These are phyloP conservation scores for Ceratobasidium sp. DNA, from an alignment of 1,284 basidiomycete genomes.

Conservation along the genomic window DNA sequence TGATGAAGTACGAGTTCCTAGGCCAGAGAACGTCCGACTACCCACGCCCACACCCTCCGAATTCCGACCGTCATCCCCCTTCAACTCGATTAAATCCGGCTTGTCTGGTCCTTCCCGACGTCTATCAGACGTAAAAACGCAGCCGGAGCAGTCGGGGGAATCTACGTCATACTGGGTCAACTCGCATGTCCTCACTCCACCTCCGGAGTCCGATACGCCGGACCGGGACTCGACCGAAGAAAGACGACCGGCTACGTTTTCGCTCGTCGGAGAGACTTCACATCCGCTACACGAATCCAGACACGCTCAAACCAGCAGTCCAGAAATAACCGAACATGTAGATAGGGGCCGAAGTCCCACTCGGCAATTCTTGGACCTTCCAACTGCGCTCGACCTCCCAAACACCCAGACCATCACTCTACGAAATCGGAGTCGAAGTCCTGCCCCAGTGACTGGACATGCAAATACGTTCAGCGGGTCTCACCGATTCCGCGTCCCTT, in stretches of 20 bases:
- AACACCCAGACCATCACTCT: no score
- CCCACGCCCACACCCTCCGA: constrained; percentile 39
- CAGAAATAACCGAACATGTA: background rate
- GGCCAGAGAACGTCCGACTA: constrained; percentile 11
- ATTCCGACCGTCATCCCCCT: background rate
- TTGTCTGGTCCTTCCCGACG: no score
- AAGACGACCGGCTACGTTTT: background rate
- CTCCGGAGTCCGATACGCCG: background rate
- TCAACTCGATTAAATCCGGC: background rate
- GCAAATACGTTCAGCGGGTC: background rate
- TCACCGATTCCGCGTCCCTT: background rate
- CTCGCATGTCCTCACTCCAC: no score
- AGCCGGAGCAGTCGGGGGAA: no score
- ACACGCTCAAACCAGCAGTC: no score
- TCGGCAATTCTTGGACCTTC: background rate
- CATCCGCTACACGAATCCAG: no score
- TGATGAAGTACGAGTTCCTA: background rate
- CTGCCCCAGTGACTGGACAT: background rate
- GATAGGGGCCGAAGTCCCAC: constrained; percentile 14
- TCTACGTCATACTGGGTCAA: no score
- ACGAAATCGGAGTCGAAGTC: background rate
- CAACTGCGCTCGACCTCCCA: no score
- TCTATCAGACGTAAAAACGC: background rate
- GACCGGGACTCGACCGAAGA: background rate
- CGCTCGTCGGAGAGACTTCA: no score